Percentiles rank a stretch among this genome's conserved stretches.
phyloP scores from a whole-genome alignment of 208 protist genomes.

The Phytomonas sp. region DNA sequence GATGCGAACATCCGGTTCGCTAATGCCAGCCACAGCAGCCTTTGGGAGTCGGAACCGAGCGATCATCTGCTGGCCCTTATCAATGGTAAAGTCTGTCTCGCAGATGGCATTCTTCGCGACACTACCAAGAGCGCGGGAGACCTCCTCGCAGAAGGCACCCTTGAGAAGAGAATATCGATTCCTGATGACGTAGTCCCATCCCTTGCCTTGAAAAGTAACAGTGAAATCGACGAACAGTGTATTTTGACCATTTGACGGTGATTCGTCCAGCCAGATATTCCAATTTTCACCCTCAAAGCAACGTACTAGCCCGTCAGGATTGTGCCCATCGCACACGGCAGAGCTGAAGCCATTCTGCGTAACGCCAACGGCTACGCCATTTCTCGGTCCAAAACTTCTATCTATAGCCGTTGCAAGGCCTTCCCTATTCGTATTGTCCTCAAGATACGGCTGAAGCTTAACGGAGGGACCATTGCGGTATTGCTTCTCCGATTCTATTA shows the following conservation, averaged over 20 bases:
- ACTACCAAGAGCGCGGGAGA: background rate
- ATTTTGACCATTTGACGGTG: background rate
- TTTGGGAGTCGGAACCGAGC: background rate
- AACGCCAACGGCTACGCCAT: background rate
- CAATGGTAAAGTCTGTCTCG: background rate
- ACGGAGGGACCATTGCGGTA: background rate
- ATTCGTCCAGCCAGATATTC: background rate
- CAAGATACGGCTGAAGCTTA: background rate
- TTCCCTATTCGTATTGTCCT: background rate
- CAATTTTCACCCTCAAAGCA: background rate
- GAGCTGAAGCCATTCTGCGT: background rate
- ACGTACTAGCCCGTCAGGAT: background rate
- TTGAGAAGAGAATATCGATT: background rate
- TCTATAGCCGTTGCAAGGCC: background rate
- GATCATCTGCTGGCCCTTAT: background rate
- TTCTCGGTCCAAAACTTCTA: background rate
- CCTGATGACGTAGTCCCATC: background rate
- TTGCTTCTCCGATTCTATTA: background rate
- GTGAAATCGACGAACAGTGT: background rate
- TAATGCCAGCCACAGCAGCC: background rate
- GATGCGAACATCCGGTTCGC: conserved; percentile 9
- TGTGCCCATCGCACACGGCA: background rate
- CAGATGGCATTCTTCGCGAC: background rate
- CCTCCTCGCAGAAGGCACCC: background rate
- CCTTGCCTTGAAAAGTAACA: background rate